Evolutionary conservation across 495 filamentous ascomycete genomes (phyloP).

Genomic region (Trichoderma gamsii): DNA sequence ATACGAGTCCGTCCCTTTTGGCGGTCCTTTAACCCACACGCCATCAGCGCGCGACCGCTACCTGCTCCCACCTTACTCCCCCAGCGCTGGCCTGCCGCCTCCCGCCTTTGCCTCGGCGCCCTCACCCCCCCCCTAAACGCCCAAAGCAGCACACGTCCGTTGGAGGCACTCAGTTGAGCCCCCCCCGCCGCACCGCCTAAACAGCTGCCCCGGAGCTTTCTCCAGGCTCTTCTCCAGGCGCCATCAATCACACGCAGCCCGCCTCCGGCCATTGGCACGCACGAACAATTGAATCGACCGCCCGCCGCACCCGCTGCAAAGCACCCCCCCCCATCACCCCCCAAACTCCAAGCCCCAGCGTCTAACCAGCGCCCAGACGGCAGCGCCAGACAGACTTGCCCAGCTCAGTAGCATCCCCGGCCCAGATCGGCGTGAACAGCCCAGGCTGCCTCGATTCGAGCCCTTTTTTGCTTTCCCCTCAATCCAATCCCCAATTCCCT

Average conservation of each 20-base stretch:
- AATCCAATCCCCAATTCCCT: background rate
- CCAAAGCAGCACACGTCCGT: background rate
- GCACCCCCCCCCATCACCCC: background rate
- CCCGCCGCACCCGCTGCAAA: background rate
- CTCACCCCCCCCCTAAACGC: background rate
- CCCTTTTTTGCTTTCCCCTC: background rate
- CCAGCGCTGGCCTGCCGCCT: background rate
- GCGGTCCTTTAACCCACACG: no score
- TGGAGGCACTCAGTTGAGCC: background rate
- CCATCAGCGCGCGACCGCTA: no score
- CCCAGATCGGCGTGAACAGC: background rate
- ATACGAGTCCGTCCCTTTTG: no score
- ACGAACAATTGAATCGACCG: background rate
- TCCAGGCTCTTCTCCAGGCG: background rate
- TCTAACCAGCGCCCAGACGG: background rate
- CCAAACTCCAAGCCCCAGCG: background rate
- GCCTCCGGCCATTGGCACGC: background rate
- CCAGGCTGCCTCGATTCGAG: background rate
- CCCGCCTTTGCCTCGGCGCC: background rate
- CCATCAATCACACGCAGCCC: background rate
- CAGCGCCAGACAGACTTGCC: background rate
- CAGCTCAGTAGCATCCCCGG: background rate
- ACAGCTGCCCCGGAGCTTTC: background rate
- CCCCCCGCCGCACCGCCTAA: conserved; percentile 4
- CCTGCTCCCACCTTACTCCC: no score